Evolutionary conservation across 805 yeast genomes (phyloP).

Genomic region (Metschnikowia henanensis): DNA sequence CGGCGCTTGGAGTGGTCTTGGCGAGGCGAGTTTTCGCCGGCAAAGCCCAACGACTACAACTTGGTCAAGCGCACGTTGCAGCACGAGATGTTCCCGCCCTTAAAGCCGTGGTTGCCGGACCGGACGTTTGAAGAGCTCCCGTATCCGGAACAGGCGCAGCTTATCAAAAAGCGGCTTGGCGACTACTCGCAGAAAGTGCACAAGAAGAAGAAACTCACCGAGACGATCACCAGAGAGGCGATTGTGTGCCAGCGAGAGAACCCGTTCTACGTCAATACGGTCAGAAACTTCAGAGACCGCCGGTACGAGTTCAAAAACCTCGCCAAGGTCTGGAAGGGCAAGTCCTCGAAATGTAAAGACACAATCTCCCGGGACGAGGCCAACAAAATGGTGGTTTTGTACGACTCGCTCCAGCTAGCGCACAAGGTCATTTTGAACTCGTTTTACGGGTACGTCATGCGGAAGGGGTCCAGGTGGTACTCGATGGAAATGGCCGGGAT

Average conservation of each 20-base stretch:
- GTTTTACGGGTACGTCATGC: constrained; percentile 97
- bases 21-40: constrained; percentile 96
- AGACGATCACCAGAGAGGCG: constrained; percentile 86
- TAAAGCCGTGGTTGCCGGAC: constrained; percentile 53
- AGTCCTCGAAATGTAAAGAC: constrained; percentile 59
- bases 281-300: constrained; percentile 90
- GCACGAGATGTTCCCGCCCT: constrained; percentile 72
- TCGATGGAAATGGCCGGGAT: constrained; percentile 99
- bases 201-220: constrained; percentile 75
- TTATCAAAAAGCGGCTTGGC: constrained; percentile 71
- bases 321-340: constrained; percentile 93
- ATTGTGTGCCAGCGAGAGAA: constrained; percentile 97
- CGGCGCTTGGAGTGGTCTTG: constrained; percentile 93
- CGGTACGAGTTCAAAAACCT: constrained; percentile 93
- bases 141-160: constrained; percentile 72
- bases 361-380: constrained; percentile 80
- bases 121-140: constrained; percentile 75
- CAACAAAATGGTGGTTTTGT: constrained; percentile 86
- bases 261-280: constrained; percentile 95
- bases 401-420: constrained; percentile 94
- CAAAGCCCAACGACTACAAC: constrained; percentile 85
- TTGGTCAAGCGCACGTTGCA: constrained; percentile 85
- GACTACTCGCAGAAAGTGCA: constrained; percentile 87
- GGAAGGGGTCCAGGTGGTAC: constrained; percentile 99
- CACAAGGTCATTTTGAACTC: constrained; percentile 96